Evolutionary conservation across 306 rosid species (phyloP), one percentile per base, ranked within the genome.

Genomic region (barrel medic (Medicago truncatula)): DNA sequence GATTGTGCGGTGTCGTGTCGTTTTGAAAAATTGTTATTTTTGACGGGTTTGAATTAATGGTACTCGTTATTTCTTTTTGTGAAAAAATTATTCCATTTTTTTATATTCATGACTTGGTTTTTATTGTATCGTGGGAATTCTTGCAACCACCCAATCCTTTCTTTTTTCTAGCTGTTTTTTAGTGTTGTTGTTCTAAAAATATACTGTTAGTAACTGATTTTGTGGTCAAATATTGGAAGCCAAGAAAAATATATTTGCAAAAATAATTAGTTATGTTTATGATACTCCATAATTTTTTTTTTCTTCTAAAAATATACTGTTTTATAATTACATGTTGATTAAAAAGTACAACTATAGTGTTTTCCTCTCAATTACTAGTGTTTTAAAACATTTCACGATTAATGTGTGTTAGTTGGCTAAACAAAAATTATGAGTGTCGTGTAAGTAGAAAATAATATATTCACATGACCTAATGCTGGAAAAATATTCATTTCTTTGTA

Each of bases 131-230:
- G 15, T 21, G n/a, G 36, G n/a, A 21, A 10, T 57, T 57, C 28
- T 21, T 17, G 15, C 49, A 16, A 56, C 73, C 73, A 62, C 36
- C 49, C 69, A 34, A 49, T 60, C 39, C 21, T 54, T 46, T 62
- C 17, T 16, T 44, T 44, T 79, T 79, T 70, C 61, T 34, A 15
- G 44, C 44, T 64, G 8, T 64, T 25, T 34, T 71, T 44, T 21
- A 43, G 73, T 67, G 57, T 28, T 38, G 8, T 38, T 39, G 8
- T 73, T 79, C 83, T 64, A 72, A 72, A 79, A 64, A 64, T 79
- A 79, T 79, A 28, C 14, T 14, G 1, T 8, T 61, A 14, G 5
- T 0, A 79, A 64, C 69, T 43, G 21, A 53, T 72, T 71, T 71
- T 78, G 5, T 23, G 63, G 40, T 34, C 38, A 56, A 62, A 6